phyloP scores from a whole-genome alignment of 768 basidiomycete genomes.

The Sarcomyxa edulis region DNA sequence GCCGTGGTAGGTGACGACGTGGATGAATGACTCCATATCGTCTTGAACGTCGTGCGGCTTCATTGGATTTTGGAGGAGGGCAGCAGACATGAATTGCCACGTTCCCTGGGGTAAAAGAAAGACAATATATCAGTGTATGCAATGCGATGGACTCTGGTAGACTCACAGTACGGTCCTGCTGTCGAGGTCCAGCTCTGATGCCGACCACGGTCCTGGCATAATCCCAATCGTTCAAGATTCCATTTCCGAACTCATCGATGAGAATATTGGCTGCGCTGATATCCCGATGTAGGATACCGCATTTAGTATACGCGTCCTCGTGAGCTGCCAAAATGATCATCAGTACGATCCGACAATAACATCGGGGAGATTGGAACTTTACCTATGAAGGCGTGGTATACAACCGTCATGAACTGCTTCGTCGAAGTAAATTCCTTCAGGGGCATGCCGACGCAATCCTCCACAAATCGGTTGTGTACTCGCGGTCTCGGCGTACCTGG shows the following conservation, averaged over 20 bases:
- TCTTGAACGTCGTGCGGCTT: constrained; percentile 19
- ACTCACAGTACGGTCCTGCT: constrained; percentile 6
- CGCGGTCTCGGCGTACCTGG: constrained; percentile 7
- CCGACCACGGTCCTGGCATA: not conserved
- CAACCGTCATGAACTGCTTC: constrained; percentile 13
- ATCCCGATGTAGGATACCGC: constrained; percentile 7
- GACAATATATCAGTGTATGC: not conserved
- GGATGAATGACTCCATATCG: constrained; percentile 26
- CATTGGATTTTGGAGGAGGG: constrained; percentile 11
- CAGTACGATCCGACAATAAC: no score
- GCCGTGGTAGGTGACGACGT: constrained; percentile 13
- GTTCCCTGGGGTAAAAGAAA: constrained; percentile 26
- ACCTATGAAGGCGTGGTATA: constrained; percentile 13
- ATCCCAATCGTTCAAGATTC: constrained; percentile 9
- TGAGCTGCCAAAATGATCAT: constrained; percentile 1
- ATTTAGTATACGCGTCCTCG: constrained; percentile 5
- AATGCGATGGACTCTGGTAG: no score
- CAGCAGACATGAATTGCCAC: constrained; percentile 24
- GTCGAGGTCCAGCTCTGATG: not conserved
- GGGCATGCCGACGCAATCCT: constrained; percentile 11
- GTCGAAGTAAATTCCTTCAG: constrained; percentile 11
- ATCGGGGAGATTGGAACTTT: not conserved
- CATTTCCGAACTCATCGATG: not conserved
- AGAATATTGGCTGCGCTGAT: constrained; percentile 7
- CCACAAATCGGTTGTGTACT: constrained; percentile 15